Conservation (phyloP, 1,139 yeast genomes). For the Candida sp. region DNA sequence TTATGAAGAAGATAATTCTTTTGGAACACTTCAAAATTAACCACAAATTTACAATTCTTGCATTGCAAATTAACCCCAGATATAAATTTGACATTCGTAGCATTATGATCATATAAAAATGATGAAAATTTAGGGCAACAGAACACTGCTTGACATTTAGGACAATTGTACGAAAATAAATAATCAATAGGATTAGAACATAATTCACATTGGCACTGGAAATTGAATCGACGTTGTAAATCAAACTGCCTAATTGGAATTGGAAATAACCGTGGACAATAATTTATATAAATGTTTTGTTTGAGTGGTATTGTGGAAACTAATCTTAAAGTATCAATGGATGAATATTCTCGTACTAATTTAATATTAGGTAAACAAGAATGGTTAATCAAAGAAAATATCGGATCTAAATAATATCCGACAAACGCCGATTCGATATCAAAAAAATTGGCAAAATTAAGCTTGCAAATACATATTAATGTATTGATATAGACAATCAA, state of each 20-base stretch:
- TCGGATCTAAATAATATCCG: conserved; percentile 1
- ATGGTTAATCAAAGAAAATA: conserved; percentile 1
- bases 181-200: conserved; percentile 3
- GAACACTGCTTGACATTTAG: background rate
- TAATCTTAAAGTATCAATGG: background rate
- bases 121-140: conserved; percentile 1
- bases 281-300: background rate
- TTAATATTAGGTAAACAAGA: conserved; percentile 1
- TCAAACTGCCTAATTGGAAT: conserved; percentile 1
- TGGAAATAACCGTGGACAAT: background rate
- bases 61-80: background rate
- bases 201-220: background rate
- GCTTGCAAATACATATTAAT: conserved; percentile 1
- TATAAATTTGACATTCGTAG: background rate
- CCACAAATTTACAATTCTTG: background rate
- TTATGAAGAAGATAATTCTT: background rate
- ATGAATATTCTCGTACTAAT: background rate
- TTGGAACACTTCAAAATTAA: background rate
- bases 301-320: background rate
- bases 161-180: conserved; percentile 3
- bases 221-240: background rate
- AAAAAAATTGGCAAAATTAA: conserved; percentile 1
- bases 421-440: background rate
- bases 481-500: conserved; percentile 1
- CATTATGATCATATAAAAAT: background rate